Conservation (phyloP, 1,284 basidiomycete genomes). For the Pseudozyma thailandica region DNA sequence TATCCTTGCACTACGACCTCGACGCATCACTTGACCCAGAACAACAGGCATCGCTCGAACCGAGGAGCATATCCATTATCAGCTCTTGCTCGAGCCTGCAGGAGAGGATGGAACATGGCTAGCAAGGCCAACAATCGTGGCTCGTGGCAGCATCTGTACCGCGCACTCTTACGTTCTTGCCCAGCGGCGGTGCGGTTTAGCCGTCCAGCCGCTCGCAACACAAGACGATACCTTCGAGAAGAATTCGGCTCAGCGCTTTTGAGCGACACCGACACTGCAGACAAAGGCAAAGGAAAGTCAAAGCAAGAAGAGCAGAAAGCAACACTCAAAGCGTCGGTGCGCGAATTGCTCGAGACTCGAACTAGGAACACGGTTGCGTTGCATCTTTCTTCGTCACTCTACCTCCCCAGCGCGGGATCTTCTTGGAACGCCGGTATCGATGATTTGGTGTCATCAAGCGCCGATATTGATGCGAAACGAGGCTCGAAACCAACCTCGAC, state of each 20-base stretch:
- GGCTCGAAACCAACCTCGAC: not conserved
- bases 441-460: not conserved
- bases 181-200: slow-evolving; percentile 43
- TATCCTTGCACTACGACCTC: too few species aligned
- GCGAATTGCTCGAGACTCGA: slow-evolving; percentile 1
- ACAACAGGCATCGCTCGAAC: too few species aligned
- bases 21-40: too few species aligned
- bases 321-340: not conserved
- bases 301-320: not conserved
- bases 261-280: not conserved
- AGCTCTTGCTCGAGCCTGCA: too few species aligned
- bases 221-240: slow-evolving; percentile 42
- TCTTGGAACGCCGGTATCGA: too few species aligned
- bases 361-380: slow-evolving; percentile 31
- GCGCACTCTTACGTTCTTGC: slow-evolving; percentile 28
- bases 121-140: not conserved
- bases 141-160: slow-evolving; percentile 24
- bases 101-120: slow-evolving; percentile 1
- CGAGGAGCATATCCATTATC: too few species aligned
- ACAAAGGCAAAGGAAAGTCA: not conserved
- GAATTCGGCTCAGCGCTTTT: slow-evolving; percentile 20
- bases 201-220: slow-evolving; percentile 46
- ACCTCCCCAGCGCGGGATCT: not conserved
- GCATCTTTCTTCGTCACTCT: slow-evolving; percentile 34
- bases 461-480: not conserved